Evolutionary conservation across 768 basidiomycete species (phyloP).

Genomic region (Pleurotus salmoneostramineus): DNA sequence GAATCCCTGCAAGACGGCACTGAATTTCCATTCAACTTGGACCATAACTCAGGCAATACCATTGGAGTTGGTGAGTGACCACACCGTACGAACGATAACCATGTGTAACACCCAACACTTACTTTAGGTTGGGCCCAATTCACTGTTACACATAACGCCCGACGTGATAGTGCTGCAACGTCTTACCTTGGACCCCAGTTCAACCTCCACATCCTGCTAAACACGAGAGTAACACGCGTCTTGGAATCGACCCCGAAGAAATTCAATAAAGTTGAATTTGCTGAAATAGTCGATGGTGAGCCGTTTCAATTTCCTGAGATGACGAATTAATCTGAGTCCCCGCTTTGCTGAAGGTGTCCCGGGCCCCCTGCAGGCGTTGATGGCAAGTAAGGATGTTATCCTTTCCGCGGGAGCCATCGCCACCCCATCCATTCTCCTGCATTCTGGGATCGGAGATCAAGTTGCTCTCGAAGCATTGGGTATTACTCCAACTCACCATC

Average conservation of each 20-base stretch:
- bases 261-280: slow-evolving; percentile 17
- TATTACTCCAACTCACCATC: slow-evolving; percentile 12
- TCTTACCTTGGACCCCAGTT: slow-evolving; percentile 19
- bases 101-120: background rate
- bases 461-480: slow-evolving; percentile 4
- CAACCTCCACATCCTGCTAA: slow-evolving; percentile 20
- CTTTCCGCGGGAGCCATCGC: slow-evolving; percentile 25
- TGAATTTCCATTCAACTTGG: slow-evolving; percentile 22
- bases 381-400: slow-evolving; percentile 20
- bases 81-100: background rate
- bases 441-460: slow-evolving; percentile 21
- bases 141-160: slow-evolving; percentile 13
- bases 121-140: slow-evolving; percentile 16
- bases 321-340: no score
- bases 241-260: background rate
- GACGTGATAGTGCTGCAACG: slow-evolving; percentile 19
- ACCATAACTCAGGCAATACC: slow-evolving; percentile 24
- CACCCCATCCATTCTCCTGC: slow-evolving; percentile 19
- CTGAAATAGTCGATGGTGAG: slow-evolving; percentile 5
- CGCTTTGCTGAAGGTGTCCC: background rate
- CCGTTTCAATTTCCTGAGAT: background rate
- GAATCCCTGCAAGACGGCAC: slow-evolving; percentile 15
- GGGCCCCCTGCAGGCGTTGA: slow-evolving; percentile 4
- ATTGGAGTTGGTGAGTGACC: slow-evolving; percentile 24
- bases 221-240: slow-evolving; percentile 14